Percentiles rank a stretch among this genome's conserved stretches.
These are phyloP conservation scores for Hirsutella rhossiliensis DNA, from an alignment of 2,329 filamentous ascomycete genomes.

Conservation along the genomic window DNA sequence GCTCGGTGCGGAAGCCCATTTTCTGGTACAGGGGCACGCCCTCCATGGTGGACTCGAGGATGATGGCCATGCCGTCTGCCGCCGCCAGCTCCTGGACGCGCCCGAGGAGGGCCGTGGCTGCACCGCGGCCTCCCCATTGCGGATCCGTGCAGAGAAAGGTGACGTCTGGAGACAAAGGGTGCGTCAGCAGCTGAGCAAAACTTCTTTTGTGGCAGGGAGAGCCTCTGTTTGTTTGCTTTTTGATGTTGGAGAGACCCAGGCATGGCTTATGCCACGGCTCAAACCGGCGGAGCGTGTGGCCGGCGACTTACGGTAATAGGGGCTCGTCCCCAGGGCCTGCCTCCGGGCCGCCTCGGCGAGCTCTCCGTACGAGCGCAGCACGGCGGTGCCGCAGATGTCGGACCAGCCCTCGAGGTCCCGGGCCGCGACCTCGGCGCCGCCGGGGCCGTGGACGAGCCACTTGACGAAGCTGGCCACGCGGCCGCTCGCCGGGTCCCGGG, in stretches of 20 bases:
- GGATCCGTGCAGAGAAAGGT: constrained; percentile 27
- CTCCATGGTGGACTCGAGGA: constrained; percentile 26
- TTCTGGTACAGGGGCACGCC: constrained; percentile 25
- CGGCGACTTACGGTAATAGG: constrained; percentile 26
- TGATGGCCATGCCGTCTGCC: constrained; percentile 18
- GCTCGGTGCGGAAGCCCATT: constrained; percentile 20
- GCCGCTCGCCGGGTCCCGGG: constrained; percentile 15
- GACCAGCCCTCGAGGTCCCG: constrained; percentile 15
- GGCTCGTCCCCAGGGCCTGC: constrained; percentile 14
- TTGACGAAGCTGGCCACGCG: constrained; percentile 21
- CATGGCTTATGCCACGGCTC: too few species aligned
- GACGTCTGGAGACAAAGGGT: constrained; percentile 12
- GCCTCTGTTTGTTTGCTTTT: too few species aligned
- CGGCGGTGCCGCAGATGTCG: constrained; percentile 14
- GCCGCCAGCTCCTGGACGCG: constrained; percentile 20
- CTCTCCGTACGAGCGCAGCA: constrained; percentile 20
- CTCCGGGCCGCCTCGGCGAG: constrained; percentile 18
- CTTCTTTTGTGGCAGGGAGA: too few species aligned
- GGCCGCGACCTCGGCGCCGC: constrained; percentile 5
- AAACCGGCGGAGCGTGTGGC: too few species aligned
- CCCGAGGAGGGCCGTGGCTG: constrained; percentile 19
- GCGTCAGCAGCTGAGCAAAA: not conserved
- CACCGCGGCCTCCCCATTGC: constrained; percentile 20
- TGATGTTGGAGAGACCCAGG: too few species aligned
- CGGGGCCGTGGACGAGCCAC: constrained; percentile 19